A percentile compares a stretch with the other conserved stretches of the same genome.
phyloP scores from a whole-genome alignment of 1,284 basidiomycete species.

The Wolfiporia cocos region DNA sequence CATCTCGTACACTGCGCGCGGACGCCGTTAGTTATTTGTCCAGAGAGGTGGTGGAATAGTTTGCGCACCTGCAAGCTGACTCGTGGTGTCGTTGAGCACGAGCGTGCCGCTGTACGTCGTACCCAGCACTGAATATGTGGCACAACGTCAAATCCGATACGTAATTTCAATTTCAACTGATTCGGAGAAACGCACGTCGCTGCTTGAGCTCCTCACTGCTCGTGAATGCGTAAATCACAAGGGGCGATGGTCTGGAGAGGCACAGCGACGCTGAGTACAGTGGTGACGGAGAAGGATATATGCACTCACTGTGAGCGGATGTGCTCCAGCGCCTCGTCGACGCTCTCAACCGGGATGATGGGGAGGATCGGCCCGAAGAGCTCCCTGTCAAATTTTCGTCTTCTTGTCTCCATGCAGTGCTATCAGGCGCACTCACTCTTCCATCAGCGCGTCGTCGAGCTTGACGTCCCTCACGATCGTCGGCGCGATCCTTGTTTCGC shows the following conservation, averaged over 20 bases:
- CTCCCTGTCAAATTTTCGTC: too few relatives aligned
- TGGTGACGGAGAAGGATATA: too few relatives aligned
- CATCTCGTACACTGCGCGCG: constrained; percentile 30
- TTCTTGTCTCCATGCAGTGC: too few relatives aligned
- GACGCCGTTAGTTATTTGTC: background rate
- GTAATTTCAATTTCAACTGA: constrained; percentile 10
- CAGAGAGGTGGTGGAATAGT: background rate
- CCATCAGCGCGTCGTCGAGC: constrained; percentile 46
- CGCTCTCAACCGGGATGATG: constrained; percentile 50
- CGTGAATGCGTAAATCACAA: constrained; percentile 46
- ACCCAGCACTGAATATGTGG: constrained; percentile 33
- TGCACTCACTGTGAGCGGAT: constrained; percentile 40
- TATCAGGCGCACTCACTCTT: constrained; percentile 41
- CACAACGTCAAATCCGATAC: background rate
- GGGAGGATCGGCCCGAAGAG: constrained; percentile 67
- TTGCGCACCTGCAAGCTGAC: constrained; percentile 38
- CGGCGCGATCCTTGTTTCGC: constrained; percentile 34
- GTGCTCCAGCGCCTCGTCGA: constrained; percentile 46
- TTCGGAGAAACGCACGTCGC: constrained; percentile 27
- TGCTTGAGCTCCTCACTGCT: constrained; percentile 33
- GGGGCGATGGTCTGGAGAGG: constrained; percentile 40
- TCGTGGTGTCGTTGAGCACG: constrained; percentile 46
- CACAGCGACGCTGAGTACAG: too few relatives aligned
- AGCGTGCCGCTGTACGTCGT: constrained; percentile 45
- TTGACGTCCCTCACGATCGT: constrained; percentile 43